phyloP scores from a whole-genome alignment of 331 rosid species.

The Quercus tomentella region DNA sequence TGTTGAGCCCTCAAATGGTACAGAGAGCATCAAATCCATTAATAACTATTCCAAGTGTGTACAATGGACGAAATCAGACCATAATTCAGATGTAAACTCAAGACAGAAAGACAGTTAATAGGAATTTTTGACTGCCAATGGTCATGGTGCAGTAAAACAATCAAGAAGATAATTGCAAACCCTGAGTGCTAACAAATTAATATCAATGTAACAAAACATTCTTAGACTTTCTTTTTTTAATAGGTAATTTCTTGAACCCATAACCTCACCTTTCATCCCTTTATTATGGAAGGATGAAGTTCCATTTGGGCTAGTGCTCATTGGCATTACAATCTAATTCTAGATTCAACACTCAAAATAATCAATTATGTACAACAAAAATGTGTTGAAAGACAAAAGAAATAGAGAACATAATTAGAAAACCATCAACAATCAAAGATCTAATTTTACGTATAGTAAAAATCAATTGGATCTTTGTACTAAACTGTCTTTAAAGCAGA shows the following conservation, averaged over 20 bases:
- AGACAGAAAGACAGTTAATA: not conserved
- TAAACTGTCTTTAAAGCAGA: not conserved
- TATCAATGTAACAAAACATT: too few relatives aligned
- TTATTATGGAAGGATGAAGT: too few relatives aligned
- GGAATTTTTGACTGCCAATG: not conserved
- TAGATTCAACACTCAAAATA: not conserved
- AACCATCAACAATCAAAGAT: not conserved
- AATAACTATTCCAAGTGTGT: too few relatives aligned
- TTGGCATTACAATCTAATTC: not conserved
- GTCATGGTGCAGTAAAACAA: not conserved
- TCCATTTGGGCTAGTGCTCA: too few relatives aligned
- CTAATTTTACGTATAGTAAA: not conserved
- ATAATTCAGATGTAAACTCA: not conserved
- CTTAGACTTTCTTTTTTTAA: too few relatives aligned
- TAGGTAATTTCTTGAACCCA: too few relatives aligned
- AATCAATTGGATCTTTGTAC: not conserved
- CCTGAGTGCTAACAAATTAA: too few relatives aligned
- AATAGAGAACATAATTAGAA: not conserved
- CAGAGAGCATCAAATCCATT: too few relatives aligned
- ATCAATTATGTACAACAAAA: not conserved
- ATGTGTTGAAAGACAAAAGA: not conserved
- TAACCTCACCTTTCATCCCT: too few relatives aligned
- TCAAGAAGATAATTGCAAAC: not conserved
- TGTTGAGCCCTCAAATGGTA: not conserved
- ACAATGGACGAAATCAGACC: not conserved